Conservation (phyloP, 1,284 basidiomycete species). For the Apiotrichum veenhuisii region DNA sequence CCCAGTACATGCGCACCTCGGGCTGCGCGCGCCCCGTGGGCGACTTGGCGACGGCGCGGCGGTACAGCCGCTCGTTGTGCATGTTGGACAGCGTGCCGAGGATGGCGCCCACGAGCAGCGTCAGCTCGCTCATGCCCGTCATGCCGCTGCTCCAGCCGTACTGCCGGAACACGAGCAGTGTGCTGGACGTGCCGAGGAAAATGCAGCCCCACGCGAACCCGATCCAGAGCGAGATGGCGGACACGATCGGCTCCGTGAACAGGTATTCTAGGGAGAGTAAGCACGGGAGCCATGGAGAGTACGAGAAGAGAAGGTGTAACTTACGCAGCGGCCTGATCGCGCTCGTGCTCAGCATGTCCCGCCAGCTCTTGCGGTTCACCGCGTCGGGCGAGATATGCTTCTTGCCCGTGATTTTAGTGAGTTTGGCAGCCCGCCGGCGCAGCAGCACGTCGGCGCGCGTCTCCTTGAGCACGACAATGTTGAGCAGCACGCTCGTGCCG, state of each 20-base stretch:
- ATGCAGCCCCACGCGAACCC: slow-evolving; percentile 47
- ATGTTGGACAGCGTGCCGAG: slow-evolving; percentile 66
- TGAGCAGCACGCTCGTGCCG: slow-evolving; percentile 30
- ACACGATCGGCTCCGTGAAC: slow-evolving; percentile 52
- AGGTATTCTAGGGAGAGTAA: slow-evolving; percentile 44
- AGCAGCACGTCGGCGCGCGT: slow-evolving; percentile 52
- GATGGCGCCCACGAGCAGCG: slow-evolving; percentile 59
- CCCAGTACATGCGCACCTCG: slow-evolving; percentile 52
- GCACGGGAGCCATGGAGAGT: too few relatives aligned
- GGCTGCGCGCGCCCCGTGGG: slow-evolving; percentile 48
- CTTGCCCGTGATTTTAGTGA: slow-evolving; percentile 47
- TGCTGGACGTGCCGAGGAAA: slow-evolving; percentile 37
- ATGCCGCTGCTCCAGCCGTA: slow-evolving; percentile 40
- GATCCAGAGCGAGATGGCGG: slow-evolving; percentile 51
- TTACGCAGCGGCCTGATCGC: slow-evolving; percentile 41
- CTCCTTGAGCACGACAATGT: slow-evolving; percentile 43
- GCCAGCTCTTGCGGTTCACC: slow-evolving; percentile 37
- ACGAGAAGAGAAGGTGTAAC: too few relatives aligned
- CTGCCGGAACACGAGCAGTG: slow-evolving; percentile 34
- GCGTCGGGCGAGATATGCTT: slow-evolving; percentile 41
- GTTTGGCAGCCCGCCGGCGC: slow-evolving; percentile 37
- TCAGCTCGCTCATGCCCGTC: slow-evolving; percentile 33
- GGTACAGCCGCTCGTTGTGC: slow-evolving; percentile 41
- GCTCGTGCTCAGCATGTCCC: slow-evolving; percentile 37
- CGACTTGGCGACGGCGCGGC: slow-evolving; percentile 18